A percentile compares a stretch with the other conserved stretches of the same genome.
Conservation (phyloP, 441 rosid species). For the Gossypium schwendimanii region DNA sequence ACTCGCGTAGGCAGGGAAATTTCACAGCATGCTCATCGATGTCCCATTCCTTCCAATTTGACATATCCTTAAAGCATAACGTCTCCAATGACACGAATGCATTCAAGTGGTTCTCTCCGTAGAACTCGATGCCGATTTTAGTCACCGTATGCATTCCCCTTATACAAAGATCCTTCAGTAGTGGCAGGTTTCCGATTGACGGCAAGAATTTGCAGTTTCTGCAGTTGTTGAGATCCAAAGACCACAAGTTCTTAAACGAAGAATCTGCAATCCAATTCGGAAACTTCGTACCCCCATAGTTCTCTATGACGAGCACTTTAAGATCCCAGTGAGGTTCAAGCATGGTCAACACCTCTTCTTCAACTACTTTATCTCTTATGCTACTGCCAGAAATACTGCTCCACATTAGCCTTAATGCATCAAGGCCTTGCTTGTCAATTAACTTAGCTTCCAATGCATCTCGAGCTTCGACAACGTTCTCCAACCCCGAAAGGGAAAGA, state of each 20-base stretch:
- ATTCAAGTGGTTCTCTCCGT: background rate
- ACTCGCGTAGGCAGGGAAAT: conserved; percentile 17
- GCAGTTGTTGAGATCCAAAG: conserved; percentile 10
- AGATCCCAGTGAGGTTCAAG: conserved; percentile 15
- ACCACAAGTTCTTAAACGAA: conserved; percentile 4
- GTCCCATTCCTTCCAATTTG: conserved; percentile 17
- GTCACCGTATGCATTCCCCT: conserved; percentile 16
- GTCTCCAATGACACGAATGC: conserved; percentile 17
- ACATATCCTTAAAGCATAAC: conserved; percentile 15
- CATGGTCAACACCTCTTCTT: conserved; percentile 7
- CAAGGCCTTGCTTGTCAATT: conserved; percentile 13
- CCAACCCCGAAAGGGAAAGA: conserved; percentile 13
- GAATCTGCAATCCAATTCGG: conserved; percentile 21
- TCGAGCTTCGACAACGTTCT: conserved; percentile 7
- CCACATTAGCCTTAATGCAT: conserved; percentile 14
- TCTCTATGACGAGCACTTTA: conserved; percentile 5
- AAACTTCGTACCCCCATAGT: conserved; percentile 13
- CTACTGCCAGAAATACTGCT: background rate
- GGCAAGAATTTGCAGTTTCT: conserved; percentile 6
- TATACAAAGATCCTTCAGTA: conserved; percentile 13
- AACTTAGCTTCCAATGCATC: conserved; percentile 19
- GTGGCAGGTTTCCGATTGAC: conserved; percentile 19
- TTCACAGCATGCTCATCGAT: background rate
- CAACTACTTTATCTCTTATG: conserved; percentile 1
- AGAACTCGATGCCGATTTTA: conserved; percentile 13